Conservation (phyloP, 2,329 filamentous ascomycete species). For the Lasiodiplodia sp. region DNA sequence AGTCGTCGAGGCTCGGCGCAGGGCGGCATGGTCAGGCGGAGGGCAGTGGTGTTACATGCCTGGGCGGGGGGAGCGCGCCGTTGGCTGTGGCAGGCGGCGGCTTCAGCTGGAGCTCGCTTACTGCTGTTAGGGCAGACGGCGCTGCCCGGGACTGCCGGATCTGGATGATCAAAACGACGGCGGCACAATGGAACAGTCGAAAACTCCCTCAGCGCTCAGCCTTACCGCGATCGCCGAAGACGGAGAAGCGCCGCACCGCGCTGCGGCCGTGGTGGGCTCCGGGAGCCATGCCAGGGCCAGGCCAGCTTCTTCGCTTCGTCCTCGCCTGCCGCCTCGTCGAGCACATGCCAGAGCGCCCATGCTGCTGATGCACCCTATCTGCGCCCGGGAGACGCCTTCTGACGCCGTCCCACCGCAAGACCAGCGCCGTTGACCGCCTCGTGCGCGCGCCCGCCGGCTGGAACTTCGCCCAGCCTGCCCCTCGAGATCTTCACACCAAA, state of each 20-base stretch:
- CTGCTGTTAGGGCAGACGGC: background rate
- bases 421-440: constrained; percentile 27
- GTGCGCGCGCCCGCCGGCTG: constrained; percentile 18
- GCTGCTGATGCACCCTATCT: background rate
- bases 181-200: background rate
- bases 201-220: constrained; percentile 24
- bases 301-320: constrained; percentile 1
- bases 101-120: constrained; percentile 13
- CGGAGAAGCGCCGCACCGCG: constrained; percentile 10
- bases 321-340: constrained; percentile 14
- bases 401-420: background rate
- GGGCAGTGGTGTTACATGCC: background rate
- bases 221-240: constrained; percentile 28
- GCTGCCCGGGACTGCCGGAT: background rate
- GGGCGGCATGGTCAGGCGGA: constrained; percentile 10
- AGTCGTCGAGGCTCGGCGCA: constrained; percentile 6
- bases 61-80: background rate
- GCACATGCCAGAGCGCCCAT: constrained; percentile 3
- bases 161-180: background rate
- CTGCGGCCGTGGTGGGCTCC: background rate
- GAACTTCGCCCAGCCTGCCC: constrained; percentile 21
- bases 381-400: background rate
- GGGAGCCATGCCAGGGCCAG: constrained; percentile 6
- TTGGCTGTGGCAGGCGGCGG: constrained; percentile 5
- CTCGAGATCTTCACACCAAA: constrained; percentile 25